phyloP scores from a whole-genome alignment of 2,329 filamentous ascomycete genomes.

The Xylaria sp. region DNA sequence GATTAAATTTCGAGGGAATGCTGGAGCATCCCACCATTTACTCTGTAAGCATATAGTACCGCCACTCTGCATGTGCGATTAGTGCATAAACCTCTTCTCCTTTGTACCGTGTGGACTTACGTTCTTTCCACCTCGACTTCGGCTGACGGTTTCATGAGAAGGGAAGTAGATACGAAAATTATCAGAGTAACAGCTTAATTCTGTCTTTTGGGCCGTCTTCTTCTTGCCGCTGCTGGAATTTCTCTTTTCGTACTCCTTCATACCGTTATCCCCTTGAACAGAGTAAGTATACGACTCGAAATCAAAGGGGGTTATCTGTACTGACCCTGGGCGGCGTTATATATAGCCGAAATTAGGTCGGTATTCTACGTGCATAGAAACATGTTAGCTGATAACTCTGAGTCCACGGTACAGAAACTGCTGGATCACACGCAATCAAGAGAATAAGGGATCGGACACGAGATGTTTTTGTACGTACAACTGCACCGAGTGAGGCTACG shows the following conservation, averaged over 20 bases:
- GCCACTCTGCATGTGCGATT: slow-evolving; percentile 61
- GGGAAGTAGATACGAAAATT: slow-evolving; percentile 84
- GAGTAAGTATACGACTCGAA: slow-evolving; percentile 17
- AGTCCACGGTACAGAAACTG: neutral
- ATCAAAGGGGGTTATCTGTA: slow-evolving; percentile 11
- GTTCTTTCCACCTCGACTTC: slow-evolving; percentile 70
- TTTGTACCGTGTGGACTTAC: slow-evolving; percentile 54
- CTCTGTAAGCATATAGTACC: slow-evolving; percentile 85
- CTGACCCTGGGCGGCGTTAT: slow-evolving; percentile 65
- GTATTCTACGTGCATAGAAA: slow-evolving; percentile 56
- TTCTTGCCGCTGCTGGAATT: slow-evolving; percentile 48
- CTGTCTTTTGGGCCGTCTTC: slow-evolving; percentile 43
- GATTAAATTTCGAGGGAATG: slow-evolving; percentile 77
- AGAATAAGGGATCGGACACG: neutral
- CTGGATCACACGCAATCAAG: neutral
- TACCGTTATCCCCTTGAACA: slow-evolving; percentile 54
- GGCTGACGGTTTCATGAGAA: slow-evolving; percentile 72
- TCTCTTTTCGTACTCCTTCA: slow-evolving; percentile 58
- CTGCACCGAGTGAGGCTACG: slow-evolving; percentile 78
- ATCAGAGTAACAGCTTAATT: slow-evolving; percentile 50
- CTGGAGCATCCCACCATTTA: slow-evolving; percentile 74
- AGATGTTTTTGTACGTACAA: neutral
- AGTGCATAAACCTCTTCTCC: slow-evolving; percentile 2
- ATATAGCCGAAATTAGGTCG: slow-evolving; percentile 69
- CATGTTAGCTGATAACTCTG: neutral